These are phyloP conservation scores for Neurospora tetraspora DNA, from an alignment of 495 filamentous ascomycete species.

Conservation along the genomic window DNA sequence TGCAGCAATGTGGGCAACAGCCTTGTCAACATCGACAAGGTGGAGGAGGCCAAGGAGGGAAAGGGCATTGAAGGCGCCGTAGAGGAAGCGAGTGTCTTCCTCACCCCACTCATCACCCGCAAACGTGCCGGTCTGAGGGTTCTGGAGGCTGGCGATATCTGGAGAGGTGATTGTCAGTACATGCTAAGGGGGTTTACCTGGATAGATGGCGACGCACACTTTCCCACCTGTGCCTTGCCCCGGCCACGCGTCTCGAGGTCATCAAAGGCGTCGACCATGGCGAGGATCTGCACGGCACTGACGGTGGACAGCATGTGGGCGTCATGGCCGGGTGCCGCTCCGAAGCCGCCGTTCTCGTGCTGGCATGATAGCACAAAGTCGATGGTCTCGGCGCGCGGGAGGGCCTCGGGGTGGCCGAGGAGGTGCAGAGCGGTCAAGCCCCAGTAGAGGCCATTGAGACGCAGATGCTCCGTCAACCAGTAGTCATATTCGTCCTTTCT, in stretches of 20 bases:
- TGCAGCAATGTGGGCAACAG: conserved; percentile 62
- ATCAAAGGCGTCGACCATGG: conserved; percentile 71
- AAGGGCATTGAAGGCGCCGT: conserved; percentile 75
- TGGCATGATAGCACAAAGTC: conserved; percentile 89
- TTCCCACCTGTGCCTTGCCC: conserved; percentile 60
- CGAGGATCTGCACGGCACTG: conserved; percentile 85
- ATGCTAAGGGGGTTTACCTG: neutral
- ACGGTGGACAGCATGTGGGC: conserved; percentile 91
- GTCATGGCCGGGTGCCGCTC: conserved; percentile 88
- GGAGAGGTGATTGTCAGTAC: conserved; percentile 7
- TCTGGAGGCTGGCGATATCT: conserved; percentile 79
- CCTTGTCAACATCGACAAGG: conserved; percentile 65
- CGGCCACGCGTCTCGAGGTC: conserved; percentile 63
- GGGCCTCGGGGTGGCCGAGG: conserved; percentile 65
- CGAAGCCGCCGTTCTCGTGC: conserved; percentile 79
- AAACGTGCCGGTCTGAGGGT: conserved; percentile 72
- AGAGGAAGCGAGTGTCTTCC: conserved; percentile 87
- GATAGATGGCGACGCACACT: conserved; percentile 45
- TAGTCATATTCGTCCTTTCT: conserved; percentile 92
- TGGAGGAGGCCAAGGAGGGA: conserved; percentile 65
- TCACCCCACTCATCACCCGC: conserved; percentile 95
- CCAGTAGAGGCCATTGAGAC: conserved; percentile 94
- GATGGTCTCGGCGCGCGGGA: conserved; percentile 73
- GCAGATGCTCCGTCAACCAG: conserved; percentile 92
- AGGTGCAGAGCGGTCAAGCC: conserved; percentile 83